phyloP scores from a whole-genome alignment of 345 rosid genomes.

The Euphorbia pulcherrima region DNA sequence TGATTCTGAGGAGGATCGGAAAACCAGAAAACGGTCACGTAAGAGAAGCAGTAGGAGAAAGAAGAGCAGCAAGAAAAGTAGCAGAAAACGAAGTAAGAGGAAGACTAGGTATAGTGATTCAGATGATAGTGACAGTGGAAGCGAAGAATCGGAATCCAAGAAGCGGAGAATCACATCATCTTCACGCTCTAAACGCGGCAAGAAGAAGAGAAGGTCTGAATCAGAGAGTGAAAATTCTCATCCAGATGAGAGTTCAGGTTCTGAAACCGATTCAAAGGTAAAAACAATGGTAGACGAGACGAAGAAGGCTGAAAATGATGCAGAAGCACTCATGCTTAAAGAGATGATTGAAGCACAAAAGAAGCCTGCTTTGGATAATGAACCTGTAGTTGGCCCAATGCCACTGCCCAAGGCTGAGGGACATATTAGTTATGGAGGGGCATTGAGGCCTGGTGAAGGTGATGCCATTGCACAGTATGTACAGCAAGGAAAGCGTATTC shows the following conservation, averaged over 20 bases:
- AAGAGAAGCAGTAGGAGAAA: slow-evolving; percentile 33
- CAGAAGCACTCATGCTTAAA: slow-evolving; percentile 60
- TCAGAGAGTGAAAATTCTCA: slow-evolving; percentile 29
- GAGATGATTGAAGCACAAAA: slow-evolving; percentile 80
- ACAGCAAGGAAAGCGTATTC: slow-evolving; percentile 98
- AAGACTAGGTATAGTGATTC: slow-evolving; percentile 23
- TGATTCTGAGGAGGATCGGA: slow-evolving; percentile 40
- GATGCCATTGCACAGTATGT: slow-evolving; percentile 98
- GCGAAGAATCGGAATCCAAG: slow-evolving; percentile 36
- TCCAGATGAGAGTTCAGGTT: slow-evolving; percentile 32
- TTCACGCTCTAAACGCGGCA: slow-evolving; percentile 30
- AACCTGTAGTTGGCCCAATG: slow-evolving; percentile 78
- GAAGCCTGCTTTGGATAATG: slow-evolving; percentile 63
- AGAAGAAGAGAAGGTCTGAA: slow-evolving; percentile 39
- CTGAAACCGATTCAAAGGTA: slow-evolving; percentile 34
- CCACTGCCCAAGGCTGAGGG: slow-evolving; percentile 91
- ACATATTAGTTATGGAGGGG: slow-evolving; percentile 98
- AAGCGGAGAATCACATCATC: slow-evolving; percentile 31
- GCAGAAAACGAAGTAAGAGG: slow-evolving; percentile 26
- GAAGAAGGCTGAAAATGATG: slow-evolving; percentile 47
- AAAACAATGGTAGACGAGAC: slow-evolving; percentile 38
- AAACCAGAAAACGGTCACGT: slow-evolving; percentile 25
- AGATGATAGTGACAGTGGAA: slow-evolving; percentile 21
- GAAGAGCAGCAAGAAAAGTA: slow-evolving; percentile 26
- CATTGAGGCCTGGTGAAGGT: slow-evolving; percentile 98